phyloP scores from a whole-genome alignment of 441 rosid species.

The Isatis lusitanica region DNA sequence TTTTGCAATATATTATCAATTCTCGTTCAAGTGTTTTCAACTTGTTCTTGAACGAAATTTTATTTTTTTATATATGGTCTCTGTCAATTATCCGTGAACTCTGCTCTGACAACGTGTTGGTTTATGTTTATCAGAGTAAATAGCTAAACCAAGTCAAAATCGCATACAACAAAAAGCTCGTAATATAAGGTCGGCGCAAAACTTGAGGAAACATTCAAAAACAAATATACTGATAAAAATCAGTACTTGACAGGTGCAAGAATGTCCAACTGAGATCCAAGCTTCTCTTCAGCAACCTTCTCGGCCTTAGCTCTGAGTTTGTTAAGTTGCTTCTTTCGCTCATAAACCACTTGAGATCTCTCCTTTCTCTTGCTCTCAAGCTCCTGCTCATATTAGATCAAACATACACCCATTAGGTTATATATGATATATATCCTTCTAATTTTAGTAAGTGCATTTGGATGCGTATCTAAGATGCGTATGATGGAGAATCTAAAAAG shows the following conservation, averaged over 20 bases:
- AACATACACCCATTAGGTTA: slow-evolving; percentile 2
- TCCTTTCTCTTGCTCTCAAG: slow-evolving; percentile 79
- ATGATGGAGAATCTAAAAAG: not conserved
- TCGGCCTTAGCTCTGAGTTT: slow-evolving; percentile 73
- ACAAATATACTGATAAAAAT: not conserved
- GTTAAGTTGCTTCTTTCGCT: slow-evolving; percentile 74
- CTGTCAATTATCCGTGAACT: too few relatives aligned
- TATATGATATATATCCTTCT: not conserved
- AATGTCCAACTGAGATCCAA: slow-evolving; percentile 65
- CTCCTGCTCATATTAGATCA: slow-evolving; percentile 43
- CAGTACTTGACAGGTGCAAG: slow-evolving; percentile 51
- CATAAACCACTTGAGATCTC: slow-evolving; percentile 58
- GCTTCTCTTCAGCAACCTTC: slow-evolving; percentile 72
- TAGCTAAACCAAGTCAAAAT: not conserved
- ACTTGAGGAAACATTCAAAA: slow-evolving; percentile 6
- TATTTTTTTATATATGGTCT: too few relatives aligned
- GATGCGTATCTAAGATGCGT: not conserved
- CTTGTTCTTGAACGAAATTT: too few relatives aligned
- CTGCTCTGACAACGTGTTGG: too few relatives aligned
- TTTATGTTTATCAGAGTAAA: not conserved
- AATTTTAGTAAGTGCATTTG: not conserved
- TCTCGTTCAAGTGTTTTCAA: too few relatives aligned
- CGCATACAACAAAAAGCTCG: slow-evolving; percentile 3
- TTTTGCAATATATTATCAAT: not conserved
- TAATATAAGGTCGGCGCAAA: not conserved